Percentiles rank a stretch among this genome's conserved stretches.
Evolutionary conservation across 768 basidiomycete species (phyloP).

Genomic region (Auricularia cornea): DNA sequence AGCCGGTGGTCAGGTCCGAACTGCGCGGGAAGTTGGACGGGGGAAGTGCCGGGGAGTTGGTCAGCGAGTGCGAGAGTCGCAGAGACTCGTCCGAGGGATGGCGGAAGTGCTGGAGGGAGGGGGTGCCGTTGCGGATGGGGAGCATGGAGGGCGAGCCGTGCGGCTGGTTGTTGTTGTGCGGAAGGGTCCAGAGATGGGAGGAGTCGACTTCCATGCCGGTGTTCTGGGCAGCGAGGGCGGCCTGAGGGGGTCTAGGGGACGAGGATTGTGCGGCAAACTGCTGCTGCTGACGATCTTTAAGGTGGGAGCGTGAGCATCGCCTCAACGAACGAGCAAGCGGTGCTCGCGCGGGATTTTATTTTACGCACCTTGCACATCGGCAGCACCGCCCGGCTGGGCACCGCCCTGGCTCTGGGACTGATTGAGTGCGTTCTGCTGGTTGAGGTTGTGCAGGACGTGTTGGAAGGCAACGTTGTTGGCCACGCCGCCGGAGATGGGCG

Average conservation of each 20-base stretch:
- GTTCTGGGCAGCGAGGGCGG: neutral
- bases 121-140: neutral
- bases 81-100: neutral
- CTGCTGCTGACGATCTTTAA: neutral
- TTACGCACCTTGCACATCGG: neutral
- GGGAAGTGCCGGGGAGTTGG: neutral
- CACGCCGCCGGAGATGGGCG: constrained; percentile 58
- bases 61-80: neutral
- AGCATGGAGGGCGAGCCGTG: neutral
- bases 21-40: neutral
- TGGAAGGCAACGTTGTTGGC: constrained; percentile 45
- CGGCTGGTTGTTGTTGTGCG: neutral
- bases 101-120: neutral
- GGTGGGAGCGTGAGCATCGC: neutral
- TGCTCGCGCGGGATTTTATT: neutral
- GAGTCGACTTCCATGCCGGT: neutral
- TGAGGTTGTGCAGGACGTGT: constrained; percentile 39
- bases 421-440: constrained; percentile 21
- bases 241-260: neutral
- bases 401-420: neutral
- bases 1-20: neutral
- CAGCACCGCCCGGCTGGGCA: neutral
- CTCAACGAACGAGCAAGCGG: neutral
- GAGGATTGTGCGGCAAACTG: neutral
- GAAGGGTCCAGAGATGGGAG: neutral